phyloP scores from a whole-genome alignment of 2,329 filamentous ascomycete genomes.

The Botrytis fabae region DNA sequence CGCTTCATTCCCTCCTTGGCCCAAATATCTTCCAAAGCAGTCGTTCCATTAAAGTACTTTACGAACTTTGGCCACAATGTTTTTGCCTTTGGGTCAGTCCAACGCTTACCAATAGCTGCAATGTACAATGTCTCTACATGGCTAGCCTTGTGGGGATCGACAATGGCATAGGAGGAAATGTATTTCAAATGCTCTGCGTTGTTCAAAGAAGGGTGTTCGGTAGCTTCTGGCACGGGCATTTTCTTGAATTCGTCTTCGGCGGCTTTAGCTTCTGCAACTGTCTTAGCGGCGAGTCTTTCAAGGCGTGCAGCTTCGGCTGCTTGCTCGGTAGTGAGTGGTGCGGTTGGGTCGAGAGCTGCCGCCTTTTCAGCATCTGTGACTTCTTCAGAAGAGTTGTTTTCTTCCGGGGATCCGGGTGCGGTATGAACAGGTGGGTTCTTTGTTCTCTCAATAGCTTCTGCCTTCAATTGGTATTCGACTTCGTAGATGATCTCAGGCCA shows the following conservation, averaged over 20 bases:
- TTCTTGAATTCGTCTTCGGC: conserved; percentile 37
- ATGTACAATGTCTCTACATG: conserved; percentile 75
- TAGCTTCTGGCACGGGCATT: conserved; percentile 48
- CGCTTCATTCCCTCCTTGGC: conserved; percentile 84
- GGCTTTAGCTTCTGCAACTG: conserved; percentile 53
- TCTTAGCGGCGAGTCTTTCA: conserved; percentile 57
- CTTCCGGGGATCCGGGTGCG: conserved; percentile 23
- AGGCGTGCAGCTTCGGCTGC: conserved; percentile 63
- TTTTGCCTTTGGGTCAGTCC: conserved; percentile 52
- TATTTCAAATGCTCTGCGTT: conserved; percentile 56
- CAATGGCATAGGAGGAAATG: conserved; percentile 66
- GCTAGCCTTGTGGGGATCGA: conserved; percentile 76
- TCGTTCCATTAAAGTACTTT: conserved; percentile 85
- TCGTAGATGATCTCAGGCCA: conserved; percentile 80
- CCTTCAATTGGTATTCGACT: conserved; percentile 70
- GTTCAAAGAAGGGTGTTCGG: conserved; percentile 58
- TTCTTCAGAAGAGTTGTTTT: conserved; percentile 19
- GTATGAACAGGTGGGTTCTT: conserved; percentile 38
- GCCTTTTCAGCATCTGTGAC: conserved; percentile 21
- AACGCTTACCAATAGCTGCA: conserved; percentile 56
- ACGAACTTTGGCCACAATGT: conserved; percentile 70
- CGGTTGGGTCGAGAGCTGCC: conserved; percentile 32
- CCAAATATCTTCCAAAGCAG: conserved; percentile 82
- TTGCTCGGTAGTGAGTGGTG: conserved; percentile 52
- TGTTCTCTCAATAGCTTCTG: conserved; percentile 47